A percentile compares a stretch with the other conserved stretches of the same genome.
Evolutionary conservation across 2,329 filamentous ascomycete species (phyloP).

Genomic region (Colletotrichum sp.): DNA sequence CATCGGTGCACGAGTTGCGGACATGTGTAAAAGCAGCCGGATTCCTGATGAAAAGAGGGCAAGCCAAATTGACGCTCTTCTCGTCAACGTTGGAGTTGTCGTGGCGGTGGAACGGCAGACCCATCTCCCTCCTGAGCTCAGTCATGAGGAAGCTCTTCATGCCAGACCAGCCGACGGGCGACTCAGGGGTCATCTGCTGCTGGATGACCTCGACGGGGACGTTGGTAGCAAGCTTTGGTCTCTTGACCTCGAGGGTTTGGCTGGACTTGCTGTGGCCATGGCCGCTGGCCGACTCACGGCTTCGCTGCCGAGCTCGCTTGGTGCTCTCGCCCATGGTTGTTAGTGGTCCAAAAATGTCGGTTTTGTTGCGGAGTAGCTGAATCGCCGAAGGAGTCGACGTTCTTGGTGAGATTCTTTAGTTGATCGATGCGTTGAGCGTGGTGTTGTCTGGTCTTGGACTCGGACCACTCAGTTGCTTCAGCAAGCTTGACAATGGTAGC

Average conservation of each 20-base stretch:
- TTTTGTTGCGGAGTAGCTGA: neutral
- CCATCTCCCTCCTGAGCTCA: conserved; percentile 15
- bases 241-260: conserved; percentile 1
- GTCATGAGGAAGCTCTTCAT: conserved; percentile 21
- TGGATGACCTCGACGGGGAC: conserved; percentile 11
- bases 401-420: conserved; percentile 11
- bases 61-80: conserved; percentile 18
- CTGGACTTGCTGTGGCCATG: neutral
- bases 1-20: conserved; percentile 15
- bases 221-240: conserved; percentile 8
- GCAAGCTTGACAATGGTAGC: conserved; percentile 16
- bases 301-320: conserved; percentile 18
- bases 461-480: conserved; percentile 1
- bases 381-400: conserved; percentile 5
- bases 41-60: conserved; percentile 15
- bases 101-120: conserved; percentile 2
- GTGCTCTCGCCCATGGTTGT: conserved; percentile 16
- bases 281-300: conserved; percentile 6
- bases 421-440: conserved; percentile 12
- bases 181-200: conserved; percentile 2
- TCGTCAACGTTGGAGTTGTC: conserved; percentile 6
- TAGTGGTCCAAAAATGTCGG: neutral
- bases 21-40: conserved; percentile 16
- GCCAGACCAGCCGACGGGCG: neutral
- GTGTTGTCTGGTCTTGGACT: conserved; percentile 6